phyloP scores from a whole-genome alignment of 352 stramenopile species.

The Peronospora tabacina region DNA sequence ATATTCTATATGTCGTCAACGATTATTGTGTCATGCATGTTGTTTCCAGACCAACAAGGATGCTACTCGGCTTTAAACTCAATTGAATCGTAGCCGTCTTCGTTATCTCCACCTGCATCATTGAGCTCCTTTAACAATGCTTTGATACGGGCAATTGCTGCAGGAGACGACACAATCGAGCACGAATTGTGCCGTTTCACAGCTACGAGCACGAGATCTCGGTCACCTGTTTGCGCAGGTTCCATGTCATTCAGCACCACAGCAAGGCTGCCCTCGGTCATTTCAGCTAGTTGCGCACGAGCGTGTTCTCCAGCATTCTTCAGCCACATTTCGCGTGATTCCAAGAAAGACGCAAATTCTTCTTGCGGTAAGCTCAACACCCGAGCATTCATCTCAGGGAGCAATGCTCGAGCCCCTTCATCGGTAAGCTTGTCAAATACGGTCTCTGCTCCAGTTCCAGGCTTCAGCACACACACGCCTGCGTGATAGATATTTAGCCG shows the following conservation, averaged over 20 bases:
- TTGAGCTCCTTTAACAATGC: slow-evolving; percentile 65
- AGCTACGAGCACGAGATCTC: slow-evolving; percentile 50
- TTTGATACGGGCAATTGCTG: slow-evolving; percentile 62
- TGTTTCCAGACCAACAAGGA: too few relatives aligned
- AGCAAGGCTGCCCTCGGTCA: slow-evolving; percentile 53
- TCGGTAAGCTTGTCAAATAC: slow-evolving; percentile 49
- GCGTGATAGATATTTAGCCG: slow-evolving; percentile 58
- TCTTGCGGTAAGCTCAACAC: slow-evolving; percentile 53
- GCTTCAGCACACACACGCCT: slow-evolving; percentile 44
- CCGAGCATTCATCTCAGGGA: slow-evolving; percentile 41
- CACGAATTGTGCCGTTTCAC: slow-evolving; percentile 72
- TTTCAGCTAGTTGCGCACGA: slow-evolving; percentile 37
- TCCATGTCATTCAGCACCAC: slow-evolving; percentile 78
- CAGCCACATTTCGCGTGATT: slow-evolving; percentile 67
- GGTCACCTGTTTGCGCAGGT: slow-evolving; percentile 62
- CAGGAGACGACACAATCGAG: slow-evolving; percentile 53
- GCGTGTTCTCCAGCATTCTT: slow-evolving; percentile 61
- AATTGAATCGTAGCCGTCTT: slow-evolving; percentile 77
- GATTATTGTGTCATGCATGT: too few relatives aligned
- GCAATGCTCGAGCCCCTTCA: slow-evolving; percentile 49
- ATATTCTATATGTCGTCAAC: too few relatives aligned
- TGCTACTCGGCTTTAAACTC: slow-evolving; percentile 51
- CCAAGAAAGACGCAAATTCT: slow-evolving; percentile 56
- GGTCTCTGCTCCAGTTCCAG: slow-evolving; percentile 18
- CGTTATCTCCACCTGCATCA: slow-evolving; percentile 35